phyloP scores from a whole-genome alignment of 208 protist genomes.

The Trypanosoma lewisi region DNA sequence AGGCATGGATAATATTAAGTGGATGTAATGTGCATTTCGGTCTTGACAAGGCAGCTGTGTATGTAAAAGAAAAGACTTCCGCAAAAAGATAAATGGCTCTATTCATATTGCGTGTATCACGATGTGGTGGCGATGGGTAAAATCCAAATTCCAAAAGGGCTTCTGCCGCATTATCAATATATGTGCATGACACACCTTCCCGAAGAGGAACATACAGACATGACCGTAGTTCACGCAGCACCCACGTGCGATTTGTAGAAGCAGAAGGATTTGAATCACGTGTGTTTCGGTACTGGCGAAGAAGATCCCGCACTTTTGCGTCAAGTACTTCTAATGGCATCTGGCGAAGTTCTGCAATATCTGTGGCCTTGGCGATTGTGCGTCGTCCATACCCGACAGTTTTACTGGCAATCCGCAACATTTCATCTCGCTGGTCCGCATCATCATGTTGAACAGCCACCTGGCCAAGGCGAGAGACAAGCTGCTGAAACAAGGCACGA shows the following conservation, averaged over 20 bases:
- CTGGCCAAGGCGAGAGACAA: conserved; percentile 74
- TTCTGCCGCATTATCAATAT: conserved; percentile 56
- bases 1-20: conserved; percentile 51
- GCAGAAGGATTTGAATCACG: conserved; percentile 53
- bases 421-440: conserved; percentile 60
- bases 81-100: conserved; percentile 84
- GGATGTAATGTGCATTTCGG: conserved; percentile 49
- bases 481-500: conserved; percentile 70
- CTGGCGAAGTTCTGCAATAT: conserved; percentile 58
- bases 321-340: conserved; percentile 58
- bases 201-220: conserved; percentile 73
- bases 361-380: conserved; percentile 63
- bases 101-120: conserved; percentile 67
- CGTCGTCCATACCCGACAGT: conserved; percentile 72
- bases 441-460: conserved; percentile 73
- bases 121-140: conserved; percentile 42
- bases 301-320: conserved; percentile 69
- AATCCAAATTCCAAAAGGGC: conserved; percentile 72
- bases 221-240: conserved; percentile 75
- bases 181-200: conserved; percentile 38
- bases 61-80: conserved; percentile 85
- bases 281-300: conserved; percentile 64
- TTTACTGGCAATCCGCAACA: conserved; percentile 73
- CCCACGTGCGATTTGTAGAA: conserved; percentile 75
- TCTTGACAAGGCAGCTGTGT: conserved; percentile 39